Evolutionary conservation across 495 filamentous ascomycete genomes (phyloP).

Genomic region (Neurospora sp.): DNA sequence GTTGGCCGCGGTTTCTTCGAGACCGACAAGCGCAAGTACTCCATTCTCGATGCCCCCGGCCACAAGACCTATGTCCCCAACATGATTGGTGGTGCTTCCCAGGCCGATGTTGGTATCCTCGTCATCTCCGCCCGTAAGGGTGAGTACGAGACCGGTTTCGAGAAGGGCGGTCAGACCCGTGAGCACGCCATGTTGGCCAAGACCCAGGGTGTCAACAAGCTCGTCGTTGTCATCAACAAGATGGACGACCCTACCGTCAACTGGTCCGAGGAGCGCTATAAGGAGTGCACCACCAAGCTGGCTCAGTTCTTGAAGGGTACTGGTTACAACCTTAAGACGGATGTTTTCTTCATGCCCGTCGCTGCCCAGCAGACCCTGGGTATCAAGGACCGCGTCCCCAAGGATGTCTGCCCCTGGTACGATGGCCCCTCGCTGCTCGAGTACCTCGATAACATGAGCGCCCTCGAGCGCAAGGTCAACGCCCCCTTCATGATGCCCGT

Average conservation of each 20-base stretch:
- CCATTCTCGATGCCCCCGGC: constrained; percentile 90
- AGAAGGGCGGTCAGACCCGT: constrained; percentile 94
- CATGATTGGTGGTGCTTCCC: constrained; percentile 92
- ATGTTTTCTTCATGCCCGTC: constrained; percentile 92
- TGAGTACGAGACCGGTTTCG: constrained; percentile 99
- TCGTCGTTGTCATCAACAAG: constrained; percentile 92
- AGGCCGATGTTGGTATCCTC: constrained; percentile 90
- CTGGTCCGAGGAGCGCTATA: constrained; percentile 86
- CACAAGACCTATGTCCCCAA: constrained; percentile 94
- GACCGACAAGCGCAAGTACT: constrained; percentile 78
- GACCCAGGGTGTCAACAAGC: constrained; percentile 94
- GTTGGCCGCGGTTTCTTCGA: constrained; percentile 96
- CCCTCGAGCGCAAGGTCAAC: constrained; percentile 90
- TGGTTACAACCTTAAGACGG: constrained; percentile 85
- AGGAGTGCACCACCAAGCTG: constrained; percentile 87
- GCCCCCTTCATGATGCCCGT: constrained; percentile 99
- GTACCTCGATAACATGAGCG: constrained; percentile 81
- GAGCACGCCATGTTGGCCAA: constrained; percentile 96
- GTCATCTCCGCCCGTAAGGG: constrained; percentile 97
- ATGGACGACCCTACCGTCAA: constrained; percentile 97
- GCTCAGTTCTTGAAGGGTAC: constrained; percentile 76
- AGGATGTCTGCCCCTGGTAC: constrained; percentile 71
- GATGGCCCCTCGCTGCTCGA: constrained; percentile 90
- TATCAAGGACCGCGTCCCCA: constrained; percentile 80
- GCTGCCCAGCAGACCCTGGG: constrained; percentile 76